Base-by-base conservation (phyloP, 2,329 filamentous ascomycete species). In the Leptodontidium sp. region DNA sequence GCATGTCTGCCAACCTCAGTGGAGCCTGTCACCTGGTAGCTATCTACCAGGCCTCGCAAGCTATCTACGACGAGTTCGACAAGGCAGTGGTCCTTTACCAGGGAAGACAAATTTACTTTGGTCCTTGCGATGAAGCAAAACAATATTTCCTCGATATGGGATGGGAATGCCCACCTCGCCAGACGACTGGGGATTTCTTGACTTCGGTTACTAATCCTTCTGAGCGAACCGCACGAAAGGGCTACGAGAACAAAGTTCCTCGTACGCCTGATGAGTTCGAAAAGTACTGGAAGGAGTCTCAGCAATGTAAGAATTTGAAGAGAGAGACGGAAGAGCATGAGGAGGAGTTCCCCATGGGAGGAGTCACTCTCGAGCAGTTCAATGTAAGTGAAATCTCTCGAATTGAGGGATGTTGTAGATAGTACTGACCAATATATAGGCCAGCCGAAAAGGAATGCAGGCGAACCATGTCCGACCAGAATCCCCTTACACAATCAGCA, bases 401-500 rank as follows among this genome's bases (percentile, higher is more conserved):
- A 40, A 40, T 9, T 11, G 7, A 40, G 38, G 38, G 7, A 40
- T 8, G 8, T 26, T n/a, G 14, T n/a, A 21, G 6, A 35, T 8
- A 35, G 17, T 26, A 43, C 29, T 66, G 24, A 66, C 55, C 0
- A 38, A 3, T 52, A n/a, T 21, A 1, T 11, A 82, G 66, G 72
- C 67, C 73, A 81, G 59, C 74, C 75, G 70, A 49, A 75, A 76
- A 45, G 73, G 66, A 12, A 77, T 76, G 74, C 75, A 79, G 69
- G 85, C 88, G 72, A 86, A 83, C 76, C 76, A 81, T 35, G 85
- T 87, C 77, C 90, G 93, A 2, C 79, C 85, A 61, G 88, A 88
- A 78, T 97, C 93, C 1, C 93, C 94, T 0, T 98, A 91, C 79
- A 97, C 93, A 0, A 83, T 98, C 52, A 95, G 92, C 0, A 92